phyloP scores from a whole-genome alignment of 805 yeast genomes.

The Saccharomycodes ludwigii region DNA sequence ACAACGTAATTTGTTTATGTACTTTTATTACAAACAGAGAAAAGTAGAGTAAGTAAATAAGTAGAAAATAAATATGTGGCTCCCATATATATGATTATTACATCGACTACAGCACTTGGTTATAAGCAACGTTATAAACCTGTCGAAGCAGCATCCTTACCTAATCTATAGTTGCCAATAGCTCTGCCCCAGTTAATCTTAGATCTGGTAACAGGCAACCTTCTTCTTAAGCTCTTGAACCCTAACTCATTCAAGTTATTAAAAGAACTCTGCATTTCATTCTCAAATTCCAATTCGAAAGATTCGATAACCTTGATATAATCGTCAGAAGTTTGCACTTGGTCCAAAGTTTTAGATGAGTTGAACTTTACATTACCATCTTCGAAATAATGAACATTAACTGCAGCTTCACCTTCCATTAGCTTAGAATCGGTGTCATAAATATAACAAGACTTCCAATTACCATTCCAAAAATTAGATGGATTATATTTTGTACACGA shows the following conservation, averaged over 20 bases:
- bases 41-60: no score
- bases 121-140: no score
- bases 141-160: conserved; percentile 51
- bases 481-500: conserved; percentile 64
- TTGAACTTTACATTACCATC: conserved; percentile 88
- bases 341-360: conserved; percentile 26
- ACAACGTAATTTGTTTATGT: conserved; percentile 2
- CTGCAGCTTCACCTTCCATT: conserved; percentile 41
- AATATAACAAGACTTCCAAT: conserved; percentile 64
- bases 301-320: conserved; percentile 34
- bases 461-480: conserved; percentile 78
- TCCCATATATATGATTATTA: no score
- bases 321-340: conserved; percentile 13
- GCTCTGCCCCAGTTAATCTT: conserved; percentile 94
- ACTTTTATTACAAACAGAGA: no score
- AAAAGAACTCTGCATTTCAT: conserved; percentile 48
- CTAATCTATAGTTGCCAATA: conserved; percentile 78
- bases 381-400: conserved; percentile 86
- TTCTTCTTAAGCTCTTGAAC: conserved; percentile 80
- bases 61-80: no score
- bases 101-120: no score
- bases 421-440: conserved; percentile 23
- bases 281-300: conserved; percentile 50
- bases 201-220: conserved; percentile 82
- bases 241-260: conserved; percentile 61